Evolutionary conservation across 148 eudicot species (phyloP), one percentile per base, ranked within the genome.

Genomic region (Diospyros lotus): DNA sequence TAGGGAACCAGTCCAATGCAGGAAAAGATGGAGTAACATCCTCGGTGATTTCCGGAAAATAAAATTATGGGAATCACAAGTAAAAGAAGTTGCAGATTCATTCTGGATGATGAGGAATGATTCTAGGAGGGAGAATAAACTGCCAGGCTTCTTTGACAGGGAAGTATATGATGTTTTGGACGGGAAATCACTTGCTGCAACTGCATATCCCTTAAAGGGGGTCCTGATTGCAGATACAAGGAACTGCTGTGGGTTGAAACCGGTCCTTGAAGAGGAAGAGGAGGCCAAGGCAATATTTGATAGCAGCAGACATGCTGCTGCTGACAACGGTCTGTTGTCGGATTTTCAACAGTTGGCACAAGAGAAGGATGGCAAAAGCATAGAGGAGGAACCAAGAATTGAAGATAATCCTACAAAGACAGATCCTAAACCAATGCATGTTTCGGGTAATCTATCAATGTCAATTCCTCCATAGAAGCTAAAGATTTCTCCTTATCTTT

Each of bases 1-100:
- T 64, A 74, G 94, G 6, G 94, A 91, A 2, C 87, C 94, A 1
- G 87, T 88, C 1, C 91, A 90, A 87, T 90, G 94, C 78, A 82
- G 94, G 50, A 90, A 90, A 71, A 80, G 91, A 45, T 90, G 94
- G 94, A 84, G 91, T 51, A 90, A 90, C 66, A 74, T 90, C 45
- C 87, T 88, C 1, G 88, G 89, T 3, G 91, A 90, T 59, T 90
- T 86, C 60, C 88, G 87, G 82, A 90, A 88, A 79, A 84, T 90
- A 3, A 88, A 88, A 50, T 82, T 86, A 60, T 88, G 88, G 90
- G 94, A 90, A 48, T 78, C 87, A 2, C 78, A 68, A 17, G 58
- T 73, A 11, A 73, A 80, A 6, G 87, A 86, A 2, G 65, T 45
- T 5, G 65, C 84, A 0, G 86, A 84, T 5, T 87, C 93, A 1